Percentiles rank a stretch among this genome's conserved stretches.
phyloP scores from a whole-genome alignment of 148 eudicot genomes.

The Simmondsia chinensis region DNA sequence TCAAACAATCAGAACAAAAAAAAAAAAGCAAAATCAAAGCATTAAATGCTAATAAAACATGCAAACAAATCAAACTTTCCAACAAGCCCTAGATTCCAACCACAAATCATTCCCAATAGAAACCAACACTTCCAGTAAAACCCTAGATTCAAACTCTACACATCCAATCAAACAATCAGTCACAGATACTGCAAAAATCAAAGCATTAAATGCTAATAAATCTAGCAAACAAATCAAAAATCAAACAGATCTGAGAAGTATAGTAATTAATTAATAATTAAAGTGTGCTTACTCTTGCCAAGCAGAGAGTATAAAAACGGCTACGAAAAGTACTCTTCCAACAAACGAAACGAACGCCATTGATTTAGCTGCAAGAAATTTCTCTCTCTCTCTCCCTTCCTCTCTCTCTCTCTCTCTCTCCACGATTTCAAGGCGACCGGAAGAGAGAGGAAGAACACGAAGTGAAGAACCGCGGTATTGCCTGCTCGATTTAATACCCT shows the following conservation, averaged over 20 bases:
- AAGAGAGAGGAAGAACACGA: constrained; percentile 13
- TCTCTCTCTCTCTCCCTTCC: constrained; percentile 14
- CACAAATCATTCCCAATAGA: not conserved
- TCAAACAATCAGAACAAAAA: no score
- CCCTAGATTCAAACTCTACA: no score
- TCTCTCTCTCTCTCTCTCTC: constrained; percentile 11
- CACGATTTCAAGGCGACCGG: constrained; percentile 3
- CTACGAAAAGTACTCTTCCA: constrained; percentile 67
- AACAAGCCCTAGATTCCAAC: not conserved
- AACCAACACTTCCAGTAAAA: not conserved
- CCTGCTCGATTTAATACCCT: no score
- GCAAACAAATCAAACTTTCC: not conserved
- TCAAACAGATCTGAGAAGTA: constrained; percentile 22
- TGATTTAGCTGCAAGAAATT: not conserved
- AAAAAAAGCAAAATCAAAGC: no score
- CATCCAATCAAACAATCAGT: not conserved
- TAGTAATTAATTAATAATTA: not conserved
- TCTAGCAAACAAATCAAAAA: not conserved
- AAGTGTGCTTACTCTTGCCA: constrained; percentile 60
- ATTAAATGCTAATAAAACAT: no score
- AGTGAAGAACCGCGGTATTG: constrained; percentile 4
- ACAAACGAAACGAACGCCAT: constrained; percentile 69
- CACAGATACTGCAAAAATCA: not conserved
- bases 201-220: not conserved
- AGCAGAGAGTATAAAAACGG: constrained; percentile 68